phyloP scores from a whole-genome alignment of 306 rosid genomes.

The Macrotyloma uniflorum region DNA sequence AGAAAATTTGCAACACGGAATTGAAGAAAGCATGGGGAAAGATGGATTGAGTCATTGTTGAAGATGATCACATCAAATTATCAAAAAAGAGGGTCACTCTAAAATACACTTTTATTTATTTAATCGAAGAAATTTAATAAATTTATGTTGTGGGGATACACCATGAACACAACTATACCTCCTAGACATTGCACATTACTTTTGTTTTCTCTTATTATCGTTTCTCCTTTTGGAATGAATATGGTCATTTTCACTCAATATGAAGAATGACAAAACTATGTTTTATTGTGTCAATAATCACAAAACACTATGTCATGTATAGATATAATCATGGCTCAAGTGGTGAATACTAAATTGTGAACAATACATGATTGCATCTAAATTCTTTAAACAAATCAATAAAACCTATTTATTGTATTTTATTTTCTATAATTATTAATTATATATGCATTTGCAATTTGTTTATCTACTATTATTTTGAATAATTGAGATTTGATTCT shows the following conservation, averaged over 20 bases:
- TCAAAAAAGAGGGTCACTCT: background rate
- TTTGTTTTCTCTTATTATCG: background rate
- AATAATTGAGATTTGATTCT: too few relatives aligned
- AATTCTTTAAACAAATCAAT: too few relatives aligned
- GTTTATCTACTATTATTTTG: too few relatives aligned
- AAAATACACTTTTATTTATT: background rate
- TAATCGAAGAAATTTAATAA: background rate
- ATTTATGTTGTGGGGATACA: background rate
- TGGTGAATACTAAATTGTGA: too few relatives aligned
- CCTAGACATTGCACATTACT: background rate
- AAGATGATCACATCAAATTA: background rate
- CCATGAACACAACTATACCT: background rate
- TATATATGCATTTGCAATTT: too few relatives aligned
- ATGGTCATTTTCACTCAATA: background rate
- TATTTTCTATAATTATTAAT: too few relatives aligned
- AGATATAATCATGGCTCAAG: too few relatives aligned
- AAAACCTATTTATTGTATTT: too few relatives aligned
- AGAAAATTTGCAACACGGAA: slow-evolving; percentile 9
- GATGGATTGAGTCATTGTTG: slow-evolving; percentile 16
- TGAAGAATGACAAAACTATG: background rate
- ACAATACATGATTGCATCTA: too few relatives aligned
- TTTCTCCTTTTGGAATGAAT: background rate
- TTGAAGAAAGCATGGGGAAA: background rate
- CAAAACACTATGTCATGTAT: background rate
- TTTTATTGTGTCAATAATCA: background rate